Percentiles rank a stretch among this genome's conserved stretches.
These are phyloP conservation scores for Pichia sp. DNA, from an alignment of 1,139 yeast species.

Conservation along the genomic window DNA sequence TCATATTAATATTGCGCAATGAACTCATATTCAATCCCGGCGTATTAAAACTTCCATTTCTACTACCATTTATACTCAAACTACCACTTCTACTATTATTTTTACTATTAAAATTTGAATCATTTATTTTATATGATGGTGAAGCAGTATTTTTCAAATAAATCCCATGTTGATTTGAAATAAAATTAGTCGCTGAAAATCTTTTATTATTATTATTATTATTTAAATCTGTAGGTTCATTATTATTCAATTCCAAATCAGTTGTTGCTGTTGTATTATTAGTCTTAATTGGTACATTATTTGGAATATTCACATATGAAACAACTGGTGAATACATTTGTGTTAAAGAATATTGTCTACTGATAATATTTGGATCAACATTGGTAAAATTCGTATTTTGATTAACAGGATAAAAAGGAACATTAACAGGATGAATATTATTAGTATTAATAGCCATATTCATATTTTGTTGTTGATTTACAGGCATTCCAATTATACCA, in stretches of 20 bases:
- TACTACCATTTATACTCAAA: slow-evolving; percentile 1
- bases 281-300: background rate
- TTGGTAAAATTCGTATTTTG: background rate
- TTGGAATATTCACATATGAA: background rate
- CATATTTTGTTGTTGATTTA: background rate
- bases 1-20: background rate
- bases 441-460: background rate
- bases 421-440: background rate
- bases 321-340: slow-evolving; percentile 13
- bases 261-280: background rate
- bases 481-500: background rate
- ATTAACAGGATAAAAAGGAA: background rate
- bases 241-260: background rate
- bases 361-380: slow-evolving; percentile 4
- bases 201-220: background rate
- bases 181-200: background rate
- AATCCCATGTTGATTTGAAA: too few relatives aligned
- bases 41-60: slow-evolving; percentile 1
- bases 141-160: too few relatives aligned
- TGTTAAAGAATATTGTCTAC: slow-evolving; percentile 9
- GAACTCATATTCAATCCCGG: background rate
- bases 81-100: background rate
- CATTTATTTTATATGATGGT: too few relatives aligned
- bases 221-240: too few relatives aligned
- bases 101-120: too few relatives aligned